Evolutionary conservation across 2,329 filamentous ascomycete genomes (phyloP).

Genomic region (Sphaerostilbella broomeana): DNA sequence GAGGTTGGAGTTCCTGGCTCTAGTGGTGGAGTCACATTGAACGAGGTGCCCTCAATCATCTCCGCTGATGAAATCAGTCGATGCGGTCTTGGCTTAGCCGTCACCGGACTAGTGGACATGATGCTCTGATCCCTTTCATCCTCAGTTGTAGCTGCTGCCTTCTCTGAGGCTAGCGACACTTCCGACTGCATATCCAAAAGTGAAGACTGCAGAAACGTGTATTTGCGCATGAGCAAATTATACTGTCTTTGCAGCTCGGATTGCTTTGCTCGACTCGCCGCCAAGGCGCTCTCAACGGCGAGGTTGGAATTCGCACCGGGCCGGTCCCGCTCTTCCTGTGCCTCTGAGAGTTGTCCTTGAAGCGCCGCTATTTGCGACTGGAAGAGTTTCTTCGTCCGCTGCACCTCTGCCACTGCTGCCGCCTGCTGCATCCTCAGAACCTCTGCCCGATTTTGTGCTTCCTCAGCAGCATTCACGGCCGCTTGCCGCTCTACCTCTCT

Average conservation of each 20-base stretch:
- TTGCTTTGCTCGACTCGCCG: constrained; percentile 48
- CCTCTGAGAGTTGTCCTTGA: constrained; percentile 38
- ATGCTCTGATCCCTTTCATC: constrained; percentile 31
- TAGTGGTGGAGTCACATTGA: constrained; percentile 38
- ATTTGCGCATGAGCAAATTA: constrained; percentile 43
- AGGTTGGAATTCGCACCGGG: constrained; percentile 26
- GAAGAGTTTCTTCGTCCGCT: constrained; percentile 37
- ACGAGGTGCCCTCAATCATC: constrained; percentile 34
- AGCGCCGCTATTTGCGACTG: constrained; percentile 43
- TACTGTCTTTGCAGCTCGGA: constrained; percentile 48
- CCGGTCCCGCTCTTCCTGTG: constrained; percentile 23
- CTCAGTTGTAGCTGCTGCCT: constrained; percentile 18
- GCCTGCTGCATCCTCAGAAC: constrained; percentile 52
- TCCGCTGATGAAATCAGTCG: constrained; percentile 42
- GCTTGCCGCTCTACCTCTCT: constrained; percentile 54
- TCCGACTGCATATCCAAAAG: constrained; percentile 41
- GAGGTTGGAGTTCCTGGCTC: constrained; percentile 24
- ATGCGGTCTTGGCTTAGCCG: constrained; percentile 31
- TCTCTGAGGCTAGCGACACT: constrained; percentile 17
- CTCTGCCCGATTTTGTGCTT: constrained; percentile 53
- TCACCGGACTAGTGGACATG: constrained; percentile 32
- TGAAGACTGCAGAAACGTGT: constrained; percentile 44
- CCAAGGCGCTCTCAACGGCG: constrained; percentile 39
- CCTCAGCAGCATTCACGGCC: constrained; percentile 50
- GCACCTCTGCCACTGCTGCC: constrained; percentile 42